phyloP scores from a whole-genome alignment of 768 basidiomycete species.

The Amyloporia xantha region DNA sequence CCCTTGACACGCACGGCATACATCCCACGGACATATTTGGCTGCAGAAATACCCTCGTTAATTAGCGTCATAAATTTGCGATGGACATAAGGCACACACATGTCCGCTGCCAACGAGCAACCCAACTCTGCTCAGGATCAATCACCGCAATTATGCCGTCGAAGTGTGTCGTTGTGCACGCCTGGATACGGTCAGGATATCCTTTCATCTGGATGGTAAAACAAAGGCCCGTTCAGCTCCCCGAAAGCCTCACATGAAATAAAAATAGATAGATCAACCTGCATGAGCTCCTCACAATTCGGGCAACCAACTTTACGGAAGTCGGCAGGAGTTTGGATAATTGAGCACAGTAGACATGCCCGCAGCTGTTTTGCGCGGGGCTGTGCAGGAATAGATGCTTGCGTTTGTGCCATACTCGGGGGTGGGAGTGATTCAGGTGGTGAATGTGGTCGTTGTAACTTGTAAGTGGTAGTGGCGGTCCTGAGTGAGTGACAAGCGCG shows the following conservation, averaged over 20 bases:
- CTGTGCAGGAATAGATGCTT: slow-evolving; percentile 45
- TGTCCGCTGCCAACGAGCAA: slow-evolving; percentile 92
- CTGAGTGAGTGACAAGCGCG: no score
- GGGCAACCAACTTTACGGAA: slow-evolving; percentile 88
- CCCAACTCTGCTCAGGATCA: slow-evolving; percentile 87
- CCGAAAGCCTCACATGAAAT: background rate
- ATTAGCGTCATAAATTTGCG: background rate
- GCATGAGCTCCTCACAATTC: slow-evolving; percentile 93
- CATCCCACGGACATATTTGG: slow-evolving; percentile 85
- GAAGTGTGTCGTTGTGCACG: slow-evolving; percentile 88
- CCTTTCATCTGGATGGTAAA: slow-evolving; percentile 67
- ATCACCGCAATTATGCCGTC: slow-evolving; percentile 89
- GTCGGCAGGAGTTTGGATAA: slow-evolving; percentile 77
- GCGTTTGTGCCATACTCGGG: slow-evolving; percentile 19
- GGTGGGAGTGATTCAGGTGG: no score
- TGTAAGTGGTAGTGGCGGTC: no score
- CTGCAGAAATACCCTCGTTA: slow-evolving; percentile 39
- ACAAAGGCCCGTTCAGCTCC: no score
- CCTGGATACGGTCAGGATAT: slow-evolving; percentile 70
- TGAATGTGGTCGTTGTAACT: no score
- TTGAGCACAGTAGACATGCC: slow-evolving; percentile 90
- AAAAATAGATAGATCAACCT: slow-evolving; percentile 41
- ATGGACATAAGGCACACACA: slow-evolving; percentile 42
- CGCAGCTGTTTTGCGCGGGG: slow-evolving; percentile 70
- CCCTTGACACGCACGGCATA: slow-evolving; percentile 91